phyloP scores from a whole-genome alignment of 306 rosid genomes.

The Casuarina equisetifolia region DNA sequence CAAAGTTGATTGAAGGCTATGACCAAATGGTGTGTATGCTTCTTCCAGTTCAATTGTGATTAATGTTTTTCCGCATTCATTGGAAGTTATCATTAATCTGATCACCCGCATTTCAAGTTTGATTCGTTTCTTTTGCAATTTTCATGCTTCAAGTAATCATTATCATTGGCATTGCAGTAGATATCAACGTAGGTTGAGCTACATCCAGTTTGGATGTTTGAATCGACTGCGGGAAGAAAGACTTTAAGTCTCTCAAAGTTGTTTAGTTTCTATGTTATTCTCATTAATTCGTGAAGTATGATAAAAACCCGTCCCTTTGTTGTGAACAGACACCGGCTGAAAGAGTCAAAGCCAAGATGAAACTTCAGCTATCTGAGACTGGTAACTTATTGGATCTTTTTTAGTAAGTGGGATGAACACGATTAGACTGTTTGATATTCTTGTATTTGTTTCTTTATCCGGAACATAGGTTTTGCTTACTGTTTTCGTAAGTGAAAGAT shows the following conservation, averaged over 20 bases:
- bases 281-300: neutral
- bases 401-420: too few species aligned
- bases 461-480: neutral
- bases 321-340: constrained; percentile 73
- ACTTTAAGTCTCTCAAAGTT: neutral
- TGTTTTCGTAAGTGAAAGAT: neutral
- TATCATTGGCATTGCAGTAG: neutral
- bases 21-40: constrained; percentile 58
- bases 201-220: neutral
- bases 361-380: constrained; percentile 84
- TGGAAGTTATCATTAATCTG: neutral
- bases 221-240: neutral
- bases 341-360: constrained; percentile 93
- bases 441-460: neutral
- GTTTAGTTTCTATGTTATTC: neutral
- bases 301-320: constrained; percentile 24
- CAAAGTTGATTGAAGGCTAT: constrained; percentile 63
- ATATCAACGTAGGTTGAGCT: neutral
- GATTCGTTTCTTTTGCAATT: neutral
- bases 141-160: neutral
- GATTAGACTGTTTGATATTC: too few species aligned
- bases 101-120: neutral
- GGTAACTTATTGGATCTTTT: constrained; percentile 40
- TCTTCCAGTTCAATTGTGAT: neutral
- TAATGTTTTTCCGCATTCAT: neutral